These are phyloP conservation scores for Litsea cubeba DNA, from an alignment of 164 flowering plant genomes.

Conservation along the genomic window DNA sequence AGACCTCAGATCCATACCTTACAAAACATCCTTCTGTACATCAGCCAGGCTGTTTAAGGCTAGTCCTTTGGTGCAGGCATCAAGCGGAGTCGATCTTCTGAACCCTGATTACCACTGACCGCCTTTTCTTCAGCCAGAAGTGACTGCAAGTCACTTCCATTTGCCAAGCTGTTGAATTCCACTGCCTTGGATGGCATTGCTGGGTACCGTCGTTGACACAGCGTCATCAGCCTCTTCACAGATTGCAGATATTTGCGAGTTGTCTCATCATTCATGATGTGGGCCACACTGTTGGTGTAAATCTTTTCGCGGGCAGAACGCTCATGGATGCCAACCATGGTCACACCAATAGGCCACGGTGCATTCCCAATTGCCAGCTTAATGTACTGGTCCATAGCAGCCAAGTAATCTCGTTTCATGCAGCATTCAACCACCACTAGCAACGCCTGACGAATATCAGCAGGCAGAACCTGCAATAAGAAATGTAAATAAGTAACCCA, in stretches of 20 bases:
- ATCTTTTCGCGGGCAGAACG: conserved; percentile 99
- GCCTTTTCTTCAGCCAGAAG: conserved; percentile 62
- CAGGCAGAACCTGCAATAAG: conserved; percentile 64
- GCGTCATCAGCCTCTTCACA: conserved; percentile 87
- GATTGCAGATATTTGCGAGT: conserved; percentile 97
- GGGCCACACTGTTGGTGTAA: conserved; percentile 96
- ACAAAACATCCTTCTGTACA: neutral
- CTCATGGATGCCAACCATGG: conserved; percentile 99
- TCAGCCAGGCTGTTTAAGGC: neutral
- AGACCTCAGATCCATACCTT: neutral
- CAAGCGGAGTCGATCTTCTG: conserved; percentile 15
- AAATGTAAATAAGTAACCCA: neutral
- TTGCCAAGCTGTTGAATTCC: conserved; percentile 96
- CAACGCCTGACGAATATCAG: conserved; percentile 80
- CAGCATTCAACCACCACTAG: conserved; percentile 77
- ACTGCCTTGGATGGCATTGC: conserved; percentile 94
- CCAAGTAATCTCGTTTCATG: conserved; percentile 79
- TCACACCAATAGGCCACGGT: conserved; percentile 99
- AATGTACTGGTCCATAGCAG: conserved; percentile 96
- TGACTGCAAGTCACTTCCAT: conserved; percentile 91
- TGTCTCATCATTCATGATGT: conserved; percentile 98
- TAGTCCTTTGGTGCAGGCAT: conserved; percentile 47
- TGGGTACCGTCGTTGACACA: conserved; percentile 90
- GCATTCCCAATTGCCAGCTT: conserved; percentile 97
- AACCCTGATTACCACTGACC: conserved; percentile 13